A percentile compares a stretch with the other conserved stretches of the same genome.
phyloP scores from a whole-genome alignment of 306 rosid genomes.

The Styphnolobium japonicum region DNA sequence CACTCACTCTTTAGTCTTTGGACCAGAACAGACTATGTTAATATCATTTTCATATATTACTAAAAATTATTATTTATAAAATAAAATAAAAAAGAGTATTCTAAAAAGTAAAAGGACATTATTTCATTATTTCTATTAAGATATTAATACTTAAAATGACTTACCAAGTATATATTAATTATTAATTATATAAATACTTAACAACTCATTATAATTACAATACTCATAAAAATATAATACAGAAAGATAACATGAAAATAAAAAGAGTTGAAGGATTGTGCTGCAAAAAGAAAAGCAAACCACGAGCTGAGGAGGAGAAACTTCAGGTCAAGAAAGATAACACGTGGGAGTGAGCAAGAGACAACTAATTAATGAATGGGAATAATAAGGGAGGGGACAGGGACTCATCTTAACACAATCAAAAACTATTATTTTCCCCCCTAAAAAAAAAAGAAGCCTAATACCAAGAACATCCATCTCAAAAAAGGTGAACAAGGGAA shows the following conservation, averaged over 20 bases:
- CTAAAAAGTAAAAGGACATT: no score
- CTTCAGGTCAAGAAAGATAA: conserved; percentile 24
- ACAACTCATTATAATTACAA: no score
- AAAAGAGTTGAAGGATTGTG: neutral
- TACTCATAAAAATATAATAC: no score
- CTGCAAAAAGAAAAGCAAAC: neutral
- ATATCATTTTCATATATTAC: no score
- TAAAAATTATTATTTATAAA: no score
- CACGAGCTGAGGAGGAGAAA: neutral
- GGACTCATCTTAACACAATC: neutral
- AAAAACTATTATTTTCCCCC: neutral
- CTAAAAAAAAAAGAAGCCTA: neutral
- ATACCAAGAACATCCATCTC: conserved; percentile 1
- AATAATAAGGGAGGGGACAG: neutral
- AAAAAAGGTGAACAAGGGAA: neutral
- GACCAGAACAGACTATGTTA: neutral
- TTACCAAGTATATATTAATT: no score
- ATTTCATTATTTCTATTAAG: no score
- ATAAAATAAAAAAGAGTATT: no score
- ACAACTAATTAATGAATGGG: conserved; percentile 32
- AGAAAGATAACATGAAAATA: neutral
- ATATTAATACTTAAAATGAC: no score
- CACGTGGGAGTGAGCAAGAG: conserved; percentile 42
- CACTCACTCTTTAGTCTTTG: no score
- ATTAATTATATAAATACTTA: no score